A percentile compares a stretch with the other conserved stretches of the same genome.
phyloP scores from a whole-genome alignment of 495 filamentous ascomycete species.

The Neurospora tetrasperma region DNA sequence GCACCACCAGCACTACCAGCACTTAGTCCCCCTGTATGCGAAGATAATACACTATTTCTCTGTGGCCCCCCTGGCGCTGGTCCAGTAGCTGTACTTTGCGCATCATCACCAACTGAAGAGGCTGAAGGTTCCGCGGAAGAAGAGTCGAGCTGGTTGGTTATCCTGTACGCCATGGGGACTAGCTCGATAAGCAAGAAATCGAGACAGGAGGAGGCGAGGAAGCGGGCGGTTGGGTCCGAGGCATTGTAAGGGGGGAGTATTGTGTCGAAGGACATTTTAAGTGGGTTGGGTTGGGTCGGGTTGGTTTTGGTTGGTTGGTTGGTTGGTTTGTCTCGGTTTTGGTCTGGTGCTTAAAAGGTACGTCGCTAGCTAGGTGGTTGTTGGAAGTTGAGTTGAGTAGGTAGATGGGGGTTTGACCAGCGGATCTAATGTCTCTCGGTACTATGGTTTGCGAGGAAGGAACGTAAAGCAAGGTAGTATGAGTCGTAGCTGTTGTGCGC shows the following conservation, averaged over 20 bases:
- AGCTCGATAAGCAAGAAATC: slow-evolving; percentile 94
- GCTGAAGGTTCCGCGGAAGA: not conserved
- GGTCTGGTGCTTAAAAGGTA: not conserved
- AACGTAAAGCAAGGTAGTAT: not conserved
- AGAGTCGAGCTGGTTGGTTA: slow-evolving; percentile 49
- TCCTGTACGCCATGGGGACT: slow-evolving; percentile 83
- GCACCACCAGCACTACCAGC: not conserved
- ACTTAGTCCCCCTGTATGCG: not conserved
- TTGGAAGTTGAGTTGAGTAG: not conserved
- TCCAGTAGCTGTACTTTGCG: not conserved
- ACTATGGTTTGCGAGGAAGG: not conserved
- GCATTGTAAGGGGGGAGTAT: slow-evolving; percentile 57
- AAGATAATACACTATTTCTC: not conserved
- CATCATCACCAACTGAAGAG: not conserved
- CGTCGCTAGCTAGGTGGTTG: not conserved
- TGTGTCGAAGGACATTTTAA: slow-evolving; percentile 68
- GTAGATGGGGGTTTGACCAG: not conserved
- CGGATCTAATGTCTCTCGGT: not conserved
- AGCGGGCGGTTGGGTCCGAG: slow-evolving; percentile 66
- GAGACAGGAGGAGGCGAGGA: slow-evolving; percentile 70
- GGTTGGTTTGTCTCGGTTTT: not conserved
- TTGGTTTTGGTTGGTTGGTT: no score
- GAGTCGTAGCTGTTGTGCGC: not conserved
- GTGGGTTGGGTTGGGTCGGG: not conserved
- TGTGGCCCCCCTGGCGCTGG: not conserved